Evolutionary conservation across 768 basidiomycete genomes (phyloP).

Genomic region (Udeniomyces megalosporus): DNA sequence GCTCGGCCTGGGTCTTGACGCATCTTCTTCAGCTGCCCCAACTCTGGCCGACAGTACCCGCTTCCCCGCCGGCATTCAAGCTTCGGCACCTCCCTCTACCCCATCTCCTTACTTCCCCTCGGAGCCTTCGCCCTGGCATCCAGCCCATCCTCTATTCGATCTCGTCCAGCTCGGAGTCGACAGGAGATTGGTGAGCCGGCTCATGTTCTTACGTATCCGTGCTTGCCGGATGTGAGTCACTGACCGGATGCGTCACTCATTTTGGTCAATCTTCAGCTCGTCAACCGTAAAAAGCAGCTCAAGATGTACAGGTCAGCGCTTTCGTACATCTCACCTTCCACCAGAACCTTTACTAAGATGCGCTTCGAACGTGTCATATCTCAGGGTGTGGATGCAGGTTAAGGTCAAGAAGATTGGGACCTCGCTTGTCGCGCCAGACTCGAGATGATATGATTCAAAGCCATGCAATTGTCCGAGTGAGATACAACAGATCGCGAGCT

Average conservation of each 20-base stretch:
- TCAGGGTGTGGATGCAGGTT: constrained; percentile 6
- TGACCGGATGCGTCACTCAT: background rate
- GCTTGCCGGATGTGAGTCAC: background rate
- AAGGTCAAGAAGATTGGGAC: constrained; percentile 1
- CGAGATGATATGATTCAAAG: too few relatives aligned
- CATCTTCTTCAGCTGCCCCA: background rate
- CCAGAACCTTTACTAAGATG: too few relatives aligned
- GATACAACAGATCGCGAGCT: too few relatives aligned
- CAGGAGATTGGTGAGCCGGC: constrained; percentile 42
- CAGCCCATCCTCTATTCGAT: constrained; percentile 51
- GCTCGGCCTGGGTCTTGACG: too few relatives aligned
- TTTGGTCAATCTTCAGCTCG: too few relatives aligned
- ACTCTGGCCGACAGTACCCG: background rate
- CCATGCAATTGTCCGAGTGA: too few relatives aligned
- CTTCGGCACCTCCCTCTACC: constrained; percentile 10
- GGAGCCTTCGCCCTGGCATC: constrained; percentile 16
- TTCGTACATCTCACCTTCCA: background rate
- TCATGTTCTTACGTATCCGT: background rate
- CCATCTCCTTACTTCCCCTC: constrained; percentile 1
- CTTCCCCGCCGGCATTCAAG: background rate
- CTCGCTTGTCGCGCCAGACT: too few relatives aligned
- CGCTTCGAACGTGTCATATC: background rate
- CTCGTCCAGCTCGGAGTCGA: constrained; percentile 78
- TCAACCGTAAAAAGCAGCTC: constrained; percentile 82
- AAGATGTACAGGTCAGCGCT: constrained; percentile 78